phyloP scores from a whole-genome alignment of 78 protist genomes.

The Dictyostelium firmibasis region DNA sequence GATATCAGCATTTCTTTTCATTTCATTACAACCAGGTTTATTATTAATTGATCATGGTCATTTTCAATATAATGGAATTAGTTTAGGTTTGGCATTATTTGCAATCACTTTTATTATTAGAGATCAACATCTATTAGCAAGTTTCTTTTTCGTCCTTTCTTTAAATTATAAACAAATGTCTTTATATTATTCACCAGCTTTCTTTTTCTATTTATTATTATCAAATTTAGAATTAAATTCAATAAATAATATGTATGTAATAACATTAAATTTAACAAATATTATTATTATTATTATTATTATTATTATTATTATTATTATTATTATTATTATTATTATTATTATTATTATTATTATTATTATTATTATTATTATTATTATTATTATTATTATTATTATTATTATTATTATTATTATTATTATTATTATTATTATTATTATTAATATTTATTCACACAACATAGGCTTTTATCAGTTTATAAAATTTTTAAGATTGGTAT shows the following conservation, averaged over 20 bases:
- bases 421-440: too few relatives aligned
- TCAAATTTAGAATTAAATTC: slow-evolving; percentile 5
- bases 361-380: too few relatives aligned
- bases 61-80: slow-evolving; percentile 95
- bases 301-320: too few relatives aligned
- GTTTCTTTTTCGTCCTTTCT: slow-evolving; percentile 79
- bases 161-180: slow-evolving; percentile 94
- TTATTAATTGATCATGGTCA: slow-evolving; percentile 97
- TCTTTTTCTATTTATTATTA: slow-evolving; percentile 83
- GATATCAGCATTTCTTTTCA: slow-evolving; percentile 42
- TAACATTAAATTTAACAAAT: too few relatives aligned
- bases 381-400: too few relatives aligned
- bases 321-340: too few relatives aligned
- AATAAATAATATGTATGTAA: neutral
- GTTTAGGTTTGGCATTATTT: slow-evolving; percentile 90
- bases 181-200: slow-evolving; percentile 91
- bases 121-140: slow-evolving; percentile 41
- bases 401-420: too few relatives aligned
- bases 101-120: slow-evolving; percentile 4
- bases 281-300: too few relatives aligned
- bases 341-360: too few relatives aligned
- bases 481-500: slow-evolving; percentile 20
- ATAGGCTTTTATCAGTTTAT: neutral
- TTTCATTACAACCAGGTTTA: slow-evolving; percentile 87
- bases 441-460: too few relatives aligned